Base-by-base conservation (phyloP, 2,329 filamentous ascomycete species). In the Trichoderma aggressivum region DNA sequence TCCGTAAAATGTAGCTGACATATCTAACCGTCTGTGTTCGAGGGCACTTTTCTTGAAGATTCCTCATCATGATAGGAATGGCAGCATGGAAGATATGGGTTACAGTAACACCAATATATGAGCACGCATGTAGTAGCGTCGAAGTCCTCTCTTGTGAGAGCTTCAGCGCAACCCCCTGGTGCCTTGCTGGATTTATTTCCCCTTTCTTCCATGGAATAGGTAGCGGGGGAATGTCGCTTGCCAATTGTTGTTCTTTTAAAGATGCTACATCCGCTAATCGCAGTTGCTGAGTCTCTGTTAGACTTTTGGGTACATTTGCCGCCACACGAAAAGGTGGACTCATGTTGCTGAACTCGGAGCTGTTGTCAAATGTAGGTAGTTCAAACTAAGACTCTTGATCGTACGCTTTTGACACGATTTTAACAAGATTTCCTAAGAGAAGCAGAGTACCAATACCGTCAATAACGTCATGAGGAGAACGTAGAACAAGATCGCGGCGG, bases 31-130 rank as follows among this genome's bases (percentile, higher is more conserved):
- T 43, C 39, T 43, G 39, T 43, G 16, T 16, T 43, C n/a, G 18
- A n/a, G 39, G 5, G 39, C 39, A 7, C 39, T 43, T 43, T 18
- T 18, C 18, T 43, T 43, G 39, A n/a, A 43, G 67, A 61, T 80
- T 75, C n/a, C 79, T 72, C 4, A 79, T 50, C 0, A 75, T 73
- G 2, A 81, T 73, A 0, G 79, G 76, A 5, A 78, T 76, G 5
- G 79, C 78, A 2, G 80, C 76, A 36, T 82, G 80, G 66, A 80
- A 82, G 2, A 71, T 75, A 11, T 81, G 78, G 0, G 79, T 81
- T 1, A 77, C 75, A 0, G 79, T 81, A 0, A 75, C 76, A 2
- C 69, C 68, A 2, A 62, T 36, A 0, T 39, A 10, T 24, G 77
- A 78, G 16, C 74, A 76, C 0, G 77, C 74, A 0, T n/a, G 2